Percentiles rank a stretch among this genome's conserved stretches.
These are phyloP conservation scores for Boletus reticuloceps DNA, from an alignment of 768 basidiomycete genomes.

Conservation along the genomic window DNA sequence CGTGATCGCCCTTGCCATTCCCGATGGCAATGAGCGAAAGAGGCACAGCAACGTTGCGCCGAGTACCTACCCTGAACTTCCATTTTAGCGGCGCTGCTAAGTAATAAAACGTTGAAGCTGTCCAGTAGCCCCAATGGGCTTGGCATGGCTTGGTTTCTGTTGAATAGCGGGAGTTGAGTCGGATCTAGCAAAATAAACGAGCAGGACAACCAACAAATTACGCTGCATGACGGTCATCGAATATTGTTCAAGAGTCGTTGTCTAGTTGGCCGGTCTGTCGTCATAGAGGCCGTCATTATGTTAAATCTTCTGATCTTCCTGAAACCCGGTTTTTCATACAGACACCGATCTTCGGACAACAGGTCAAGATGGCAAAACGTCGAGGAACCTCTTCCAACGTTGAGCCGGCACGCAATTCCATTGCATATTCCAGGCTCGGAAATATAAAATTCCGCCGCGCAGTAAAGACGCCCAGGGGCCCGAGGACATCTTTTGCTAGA, in stretches of 20 bases:
- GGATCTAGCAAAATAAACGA: background rate
- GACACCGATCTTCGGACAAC: background rate
- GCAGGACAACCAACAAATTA: background rate
- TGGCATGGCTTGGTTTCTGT: background rate
- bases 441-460: background rate
- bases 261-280: background rate
- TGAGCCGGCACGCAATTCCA: background rate
- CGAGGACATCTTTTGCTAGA: background rate
- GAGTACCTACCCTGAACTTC: conserved; percentile 6
- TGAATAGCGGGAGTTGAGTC: background rate
- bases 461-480: background rate
- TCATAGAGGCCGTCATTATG: conserved; percentile 1
- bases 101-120: conserved; percentile 3
- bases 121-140: background rate
- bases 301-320: background rate
- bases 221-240: background rate
- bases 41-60: conserved; percentile 9
- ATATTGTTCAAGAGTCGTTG: background rate
- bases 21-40: conserved; percentile 1
- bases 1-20: conserved; percentile 11
- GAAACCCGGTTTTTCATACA: background rate
- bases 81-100: conserved; percentile 11
- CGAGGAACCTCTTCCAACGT: background rate
- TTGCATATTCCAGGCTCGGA: background rate
- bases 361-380: background rate